Evolutionary conservation across 768 basidiomycete species (phyloP), one percentile per base, ranked within the genome.

Genomic region (Dacryopinax spathularia): DNA sequence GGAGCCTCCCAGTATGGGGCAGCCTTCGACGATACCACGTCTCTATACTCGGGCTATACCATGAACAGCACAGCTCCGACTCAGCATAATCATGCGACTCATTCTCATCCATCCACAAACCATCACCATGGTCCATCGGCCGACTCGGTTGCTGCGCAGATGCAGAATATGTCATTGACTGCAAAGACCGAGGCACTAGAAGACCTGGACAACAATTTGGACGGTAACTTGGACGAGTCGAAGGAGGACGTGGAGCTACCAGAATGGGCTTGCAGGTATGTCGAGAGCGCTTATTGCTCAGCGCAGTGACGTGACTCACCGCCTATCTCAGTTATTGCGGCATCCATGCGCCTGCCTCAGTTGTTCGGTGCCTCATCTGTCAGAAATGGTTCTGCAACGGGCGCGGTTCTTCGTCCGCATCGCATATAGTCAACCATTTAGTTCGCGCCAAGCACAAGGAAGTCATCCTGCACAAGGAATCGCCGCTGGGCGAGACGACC

Each of bases 391-490:
- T 99, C 74, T 99, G 96, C 79, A 99, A 99, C 73, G 95, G 95
- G 12, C 84, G 96, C 33, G 94, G 94, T 63, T 96, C 96, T 71
- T 96, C 94, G 3, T 96, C 94, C 1, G 93, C 94, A 1, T 98
- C 95, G 1, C 96, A 99, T 73, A 98, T 99, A 69, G 95, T 99
- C 68, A 97, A 97, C 74, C 96, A 99, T 77, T 83, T 99, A 65
- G 96, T 99, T 60, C 91, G 95, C 71, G 94, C 96, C 33, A 97
- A 97, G 76, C 96, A 99, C 78, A 97, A 97, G 77, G 96, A 99
- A 72, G 95, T 99, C 66, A 90, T 95, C 65, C 77, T 99, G 33
- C 96, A 99, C 71, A 88, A 89, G 60, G 95, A 98, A 70, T 88
- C 89, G 64, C 91, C 95, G 1, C 80, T 99, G 2, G 96, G 96